A percentile compares a stretch with the other conserved stretches of the same genome.
These are phyloP conservation scores for Onygenales sp. DNA, from an alignment of 2,329 filamentous ascomycete genomes.

Conservation along the genomic window DNA sequence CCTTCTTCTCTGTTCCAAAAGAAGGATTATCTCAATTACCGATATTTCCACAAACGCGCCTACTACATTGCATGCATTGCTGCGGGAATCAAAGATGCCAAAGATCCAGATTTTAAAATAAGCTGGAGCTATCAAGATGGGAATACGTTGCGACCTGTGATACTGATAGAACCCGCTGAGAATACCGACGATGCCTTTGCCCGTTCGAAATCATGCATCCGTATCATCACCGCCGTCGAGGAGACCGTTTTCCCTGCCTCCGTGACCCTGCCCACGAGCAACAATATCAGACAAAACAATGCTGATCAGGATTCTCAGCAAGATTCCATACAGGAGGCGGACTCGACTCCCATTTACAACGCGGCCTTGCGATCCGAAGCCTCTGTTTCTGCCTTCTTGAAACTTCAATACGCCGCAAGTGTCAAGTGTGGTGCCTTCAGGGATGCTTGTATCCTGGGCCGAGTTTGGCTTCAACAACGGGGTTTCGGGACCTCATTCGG, in stretches of 20 bases:
- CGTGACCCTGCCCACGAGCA: slow-evolving; percentile 62
- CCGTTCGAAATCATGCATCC: slow-evolving; percentile 49
- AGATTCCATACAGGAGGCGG: not conserved
- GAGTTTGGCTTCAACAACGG: slow-evolving; percentile 81
- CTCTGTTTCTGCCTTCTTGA: slow-evolving; percentile 63
- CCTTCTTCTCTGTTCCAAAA: slow-evolving; percentile 72
- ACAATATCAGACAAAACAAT: slow-evolving; percentile 53
- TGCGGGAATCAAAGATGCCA: slow-evolving; percentile 53
- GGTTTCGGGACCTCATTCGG: slow-evolving; percentile 64
- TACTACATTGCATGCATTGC: slow-evolving; percentile 83
- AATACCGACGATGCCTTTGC: slow-evolving; percentile 27
- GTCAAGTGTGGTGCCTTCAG: slow-evolving; percentile 63
- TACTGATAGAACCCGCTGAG: slow-evolving; percentile 35
- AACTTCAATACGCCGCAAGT: slow-evolving; percentile 59
- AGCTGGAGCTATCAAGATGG: slow-evolving; percentile 60
- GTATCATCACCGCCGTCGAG: slow-evolving; percentile 67
- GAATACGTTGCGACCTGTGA: slow-evolving; percentile 65
- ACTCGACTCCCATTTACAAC: slow-evolving; percentile 78
- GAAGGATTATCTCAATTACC: slow-evolving; percentile 86
- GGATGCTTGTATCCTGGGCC: slow-evolving; percentile 78
- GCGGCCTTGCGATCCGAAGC: slow-evolving; percentile 71
- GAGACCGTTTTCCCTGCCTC: slow-evolving; percentile 58
- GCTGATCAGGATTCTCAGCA: slow-evolving; percentile 36
- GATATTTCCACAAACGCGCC: slow-evolving; percentile 89
- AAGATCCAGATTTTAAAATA: slow-evolving; percentile 46